phyloP scores from a whole-genome alignment of 805 yeast species.

The Candida chauliodis region DNA sequence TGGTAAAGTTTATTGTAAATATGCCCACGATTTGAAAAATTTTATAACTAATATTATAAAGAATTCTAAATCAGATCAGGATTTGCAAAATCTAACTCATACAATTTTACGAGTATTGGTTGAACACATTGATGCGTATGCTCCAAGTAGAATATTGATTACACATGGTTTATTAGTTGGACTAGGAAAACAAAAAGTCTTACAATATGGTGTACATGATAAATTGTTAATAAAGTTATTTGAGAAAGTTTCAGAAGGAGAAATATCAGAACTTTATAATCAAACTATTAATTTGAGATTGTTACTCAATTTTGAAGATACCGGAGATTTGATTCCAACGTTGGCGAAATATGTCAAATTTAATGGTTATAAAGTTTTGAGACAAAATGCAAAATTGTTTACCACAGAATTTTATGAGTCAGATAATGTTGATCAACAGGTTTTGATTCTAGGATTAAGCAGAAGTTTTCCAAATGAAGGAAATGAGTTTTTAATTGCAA shows the following conservation, averaged over 20 bases:
- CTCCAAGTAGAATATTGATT: constrained; percentile 65
- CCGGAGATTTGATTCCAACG: constrained; percentile 21
- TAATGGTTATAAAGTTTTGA: constrained; percentile 27
- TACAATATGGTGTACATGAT: constrained; percentile 25
- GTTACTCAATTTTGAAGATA: constrained; percentile 35
- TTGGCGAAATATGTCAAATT: constrained; percentile 38
- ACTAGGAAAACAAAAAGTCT: constrained; percentile 25
- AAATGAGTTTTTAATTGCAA: constrained; percentile 8
- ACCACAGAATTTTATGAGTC: background rate
- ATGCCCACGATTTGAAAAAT: constrained; percentile 49
- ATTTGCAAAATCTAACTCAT: constrained; percentile 20
- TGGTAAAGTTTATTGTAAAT: constrained; percentile 43
- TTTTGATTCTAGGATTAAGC: constrained; percentile 6
- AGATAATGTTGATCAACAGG: constrained; percentile 6
- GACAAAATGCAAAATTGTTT: constrained; percentile 13
- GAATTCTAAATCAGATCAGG: constrained; percentile 21
- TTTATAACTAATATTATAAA: constrained; percentile 43
- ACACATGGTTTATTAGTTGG: constrained; percentile 58
- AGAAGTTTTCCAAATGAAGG: background rate
- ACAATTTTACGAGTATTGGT: constrained; percentile 44
- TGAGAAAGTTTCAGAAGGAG: constrained; percentile 46
- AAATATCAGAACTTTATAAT: constrained; percentile 44
- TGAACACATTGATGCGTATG: constrained; percentile 52
- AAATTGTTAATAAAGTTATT: constrained; percentile 23
- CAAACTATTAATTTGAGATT: constrained; percentile 52